phyloP scores from a whole-genome alignment of 208 protist genomes.

The Leishmania guyanensis region DNA sequence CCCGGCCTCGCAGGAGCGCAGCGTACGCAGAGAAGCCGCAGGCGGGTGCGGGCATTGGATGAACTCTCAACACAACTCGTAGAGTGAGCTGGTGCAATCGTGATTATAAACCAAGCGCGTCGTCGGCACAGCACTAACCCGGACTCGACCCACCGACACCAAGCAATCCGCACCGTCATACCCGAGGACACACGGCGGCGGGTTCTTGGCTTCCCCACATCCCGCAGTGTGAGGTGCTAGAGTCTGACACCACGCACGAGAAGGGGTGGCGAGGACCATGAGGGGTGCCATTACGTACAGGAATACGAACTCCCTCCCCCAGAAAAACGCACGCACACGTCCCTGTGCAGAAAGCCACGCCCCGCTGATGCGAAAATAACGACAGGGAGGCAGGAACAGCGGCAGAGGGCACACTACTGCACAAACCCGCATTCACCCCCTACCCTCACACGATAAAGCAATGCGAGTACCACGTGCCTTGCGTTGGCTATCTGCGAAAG shows the following conservation, averaged over 20 bases:
- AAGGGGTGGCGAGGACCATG: background rate
- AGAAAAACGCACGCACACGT: background rate
- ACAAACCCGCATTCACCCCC: background rate
- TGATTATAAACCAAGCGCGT: background rate
- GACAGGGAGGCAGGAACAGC: background rate
- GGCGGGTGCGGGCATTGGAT: background rate
- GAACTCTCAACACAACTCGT: background rate
- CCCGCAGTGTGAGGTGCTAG: no score
- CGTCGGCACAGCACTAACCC: background rate
- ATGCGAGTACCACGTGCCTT: background rate
- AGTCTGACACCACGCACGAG: background rate
- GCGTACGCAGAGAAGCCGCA: background rate
- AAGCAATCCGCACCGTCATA: background rate
- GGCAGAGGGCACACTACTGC: background rate
- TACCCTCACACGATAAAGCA: background rate
- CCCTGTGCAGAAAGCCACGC: background rate
- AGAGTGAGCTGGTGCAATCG: background rate
- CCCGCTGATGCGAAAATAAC: background rate
- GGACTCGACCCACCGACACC: background rate
- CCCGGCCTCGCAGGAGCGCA: background rate
- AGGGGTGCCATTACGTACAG: background rate
- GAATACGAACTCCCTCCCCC: background rate
- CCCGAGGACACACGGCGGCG: background rate
- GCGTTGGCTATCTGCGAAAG: background rate
- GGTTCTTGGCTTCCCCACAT: background rate